These are phyloP conservation scores for Lasiosphaeria hispida DNA, from an alignment of 495 filamentous ascomycete species.

Conservation along the genomic window DNA sequence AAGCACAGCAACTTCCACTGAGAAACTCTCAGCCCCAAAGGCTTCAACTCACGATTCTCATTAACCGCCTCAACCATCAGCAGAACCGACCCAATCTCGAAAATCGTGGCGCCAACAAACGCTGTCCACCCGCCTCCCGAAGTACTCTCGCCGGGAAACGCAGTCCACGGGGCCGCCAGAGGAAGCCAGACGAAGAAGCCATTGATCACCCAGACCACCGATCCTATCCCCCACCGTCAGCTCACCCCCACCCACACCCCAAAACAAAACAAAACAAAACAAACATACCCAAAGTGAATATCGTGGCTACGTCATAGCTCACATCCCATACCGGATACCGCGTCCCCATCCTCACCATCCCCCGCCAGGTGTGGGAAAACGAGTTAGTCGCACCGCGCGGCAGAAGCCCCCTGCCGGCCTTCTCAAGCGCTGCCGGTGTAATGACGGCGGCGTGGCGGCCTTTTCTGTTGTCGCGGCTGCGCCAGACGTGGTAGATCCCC, in stretches of 20 bases:
- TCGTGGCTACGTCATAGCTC: slow-evolving; percentile 61
- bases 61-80: slow-evolving; percentile 69
- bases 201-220: slow-evolving; percentile 65
- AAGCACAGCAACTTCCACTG: background rate
- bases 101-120: slow-evolving; percentile 68
- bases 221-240: slow-evolving; percentile 28
- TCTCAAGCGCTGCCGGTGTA: slow-evolving; percentile 12
- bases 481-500: slow-evolving; percentile 33
- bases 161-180: slow-evolving; percentile 48
- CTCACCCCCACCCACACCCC: background rate
- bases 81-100: slow-evolving; percentile 63
- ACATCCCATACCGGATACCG: slow-evolving; percentile 66
- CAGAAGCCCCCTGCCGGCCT: background rate
- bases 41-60: slow-evolving; percentile 45
- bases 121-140: slow-evolving; percentile 61
- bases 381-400: slow-evolving; percentile 46
- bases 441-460: slow-evolving; percentile 59
- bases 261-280: background rate
- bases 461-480: slow-evolving; percentile 70
- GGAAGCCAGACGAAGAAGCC: slow-evolving; percentile 68
- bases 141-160: slow-evolving; percentile 53
- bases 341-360: slow-evolving; percentile 55
- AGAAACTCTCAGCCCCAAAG: background rate
- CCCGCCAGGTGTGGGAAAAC: slow-evolving; percentile 36
- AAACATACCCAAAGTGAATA: slow-evolving; percentile 57